Percentiles rank a stretch among this genome's conserved stretches.
These are phyloP conservation scores for Daphne laureola DNA, from an alignment of 441 rosid genomes.

Conservation along the genomic window DNA sequence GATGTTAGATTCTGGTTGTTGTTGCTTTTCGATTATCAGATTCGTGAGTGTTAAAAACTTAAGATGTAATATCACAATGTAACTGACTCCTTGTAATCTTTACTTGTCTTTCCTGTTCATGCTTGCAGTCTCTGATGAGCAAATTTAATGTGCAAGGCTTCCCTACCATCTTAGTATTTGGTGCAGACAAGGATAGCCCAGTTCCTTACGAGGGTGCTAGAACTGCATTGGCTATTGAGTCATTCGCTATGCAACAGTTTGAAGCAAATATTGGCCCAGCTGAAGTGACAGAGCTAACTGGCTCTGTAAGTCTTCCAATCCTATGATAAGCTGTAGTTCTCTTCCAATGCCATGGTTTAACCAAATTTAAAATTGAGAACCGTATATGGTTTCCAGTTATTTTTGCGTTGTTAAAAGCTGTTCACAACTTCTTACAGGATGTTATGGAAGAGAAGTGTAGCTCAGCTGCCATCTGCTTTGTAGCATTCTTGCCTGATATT, in stretches of 20 bases:
- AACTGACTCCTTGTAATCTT: no score
- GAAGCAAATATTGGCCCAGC: conserved; percentile 82
- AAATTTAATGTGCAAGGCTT: conserved; percentile 97
- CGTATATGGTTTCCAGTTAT: no score
- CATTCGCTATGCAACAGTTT: conserved; percentile 80
- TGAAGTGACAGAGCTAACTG: conserved; percentile 82
- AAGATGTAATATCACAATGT: no score
- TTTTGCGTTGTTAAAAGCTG: conserved; percentile 3
- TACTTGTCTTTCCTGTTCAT: background rate
- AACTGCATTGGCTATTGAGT: conserved; percentile 83
- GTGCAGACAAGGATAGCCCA: conserved; percentile 84
- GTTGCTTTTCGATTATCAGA: no score
- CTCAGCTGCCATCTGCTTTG: conserved; percentile 92
- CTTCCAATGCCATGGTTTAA: conserved; percentile 1
- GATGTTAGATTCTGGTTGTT: no score
- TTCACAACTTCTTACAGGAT: conserved; percentile 34
- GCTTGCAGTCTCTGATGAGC: conserved; percentile 86
- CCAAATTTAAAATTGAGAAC: conserved; percentile 1
- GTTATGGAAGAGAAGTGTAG: conserved; percentile 91
- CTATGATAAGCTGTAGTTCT: conserved; percentile 3
- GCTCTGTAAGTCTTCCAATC: conserved; percentile 44
- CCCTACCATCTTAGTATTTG: conserved; percentile 94
- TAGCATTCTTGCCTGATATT: conserved; percentile 93
- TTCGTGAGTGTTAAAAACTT: no score
- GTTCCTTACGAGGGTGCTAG: conserved; percentile 88